Evolutionary conservation across 768 basidiomycete species (phyloP).

Genomic region (Lactarius hengduanensis): DNA sequence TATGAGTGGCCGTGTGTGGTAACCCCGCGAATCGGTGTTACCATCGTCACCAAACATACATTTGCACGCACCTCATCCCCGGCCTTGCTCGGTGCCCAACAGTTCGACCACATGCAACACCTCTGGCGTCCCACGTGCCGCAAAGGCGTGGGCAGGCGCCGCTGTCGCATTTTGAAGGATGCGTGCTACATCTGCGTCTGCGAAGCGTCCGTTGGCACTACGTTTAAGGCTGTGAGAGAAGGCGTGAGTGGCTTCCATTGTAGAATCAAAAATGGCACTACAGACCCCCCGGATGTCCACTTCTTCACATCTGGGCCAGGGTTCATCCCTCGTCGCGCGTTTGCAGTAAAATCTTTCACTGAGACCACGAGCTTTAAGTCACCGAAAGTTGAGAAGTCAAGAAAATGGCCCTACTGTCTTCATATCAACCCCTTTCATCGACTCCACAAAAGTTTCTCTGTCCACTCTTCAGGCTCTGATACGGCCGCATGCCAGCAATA

Average conservation of each 20-base stretch:
- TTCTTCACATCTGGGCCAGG: conserved; percentile 31
- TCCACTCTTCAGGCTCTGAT: conserved; percentile 20
- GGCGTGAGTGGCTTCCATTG: background rate
- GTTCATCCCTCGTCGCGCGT: conserved; percentile 34
- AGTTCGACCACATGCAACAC: conserved; percentile 66
- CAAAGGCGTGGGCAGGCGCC: conserved; percentile 57
- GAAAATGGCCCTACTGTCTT: conserved; percentile 10
- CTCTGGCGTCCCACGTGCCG: conserved; percentile 67
- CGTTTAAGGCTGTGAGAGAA: conserved; percentile 33
- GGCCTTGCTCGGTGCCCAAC: conserved; percentile 62
- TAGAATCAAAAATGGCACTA: background rate
- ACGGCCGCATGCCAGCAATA: conserved; percentile 38
- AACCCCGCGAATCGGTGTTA: too few species aligned
- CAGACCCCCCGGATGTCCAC: conserved; percentile 33
- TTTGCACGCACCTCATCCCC: conserved; percentile 70
- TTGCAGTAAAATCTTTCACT: conserved; percentile 30
- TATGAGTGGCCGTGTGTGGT: too few species aligned
- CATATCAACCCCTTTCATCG: conserved; percentile 5
- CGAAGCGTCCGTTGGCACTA: conserved; percentile 45
- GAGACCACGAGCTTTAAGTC: conserved; percentile 33
- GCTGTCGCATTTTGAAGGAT: conserved; percentile 64
- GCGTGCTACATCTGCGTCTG: conserved; percentile 59
- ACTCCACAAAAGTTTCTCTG: conserved; percentile 3
- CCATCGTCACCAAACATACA: too few species aligned
- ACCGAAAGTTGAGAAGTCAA: background rate